These are phyloP conservation scores for Colletotrichum orbiculare DNA, from an alignment of 2,329 filamentous ascomycete species.

Conservation along the genomic window DNA sequence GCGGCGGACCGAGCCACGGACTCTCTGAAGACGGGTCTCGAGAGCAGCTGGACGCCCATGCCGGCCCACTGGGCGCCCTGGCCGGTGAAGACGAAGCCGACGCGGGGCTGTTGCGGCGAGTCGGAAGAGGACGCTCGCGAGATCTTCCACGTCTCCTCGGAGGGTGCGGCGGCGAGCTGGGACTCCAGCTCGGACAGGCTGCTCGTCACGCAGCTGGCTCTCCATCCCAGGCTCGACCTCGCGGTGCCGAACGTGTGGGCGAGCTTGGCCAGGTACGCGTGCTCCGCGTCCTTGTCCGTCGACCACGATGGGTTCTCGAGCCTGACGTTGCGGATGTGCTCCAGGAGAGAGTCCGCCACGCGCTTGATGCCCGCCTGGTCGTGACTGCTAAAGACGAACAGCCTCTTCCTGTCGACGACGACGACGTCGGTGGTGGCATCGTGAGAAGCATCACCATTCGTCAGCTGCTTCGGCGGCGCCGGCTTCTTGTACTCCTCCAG, in stretches of 20 bases:
- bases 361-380: constrained; percentile 21
- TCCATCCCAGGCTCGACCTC: constrained; percentile 12
- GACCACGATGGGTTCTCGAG: no score
- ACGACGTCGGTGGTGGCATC: no score
- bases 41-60: background rate
- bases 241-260: constrained; percentile 3
- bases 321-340: no score
- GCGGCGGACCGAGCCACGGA: constrained; percentile 22
- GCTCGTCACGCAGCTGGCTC: constrained; percentile 6
- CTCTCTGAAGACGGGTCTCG: constrained; percentile 9
- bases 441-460: no score
- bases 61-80: background rate
- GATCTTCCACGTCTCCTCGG: background rate
- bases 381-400: constrained; percentile 22
- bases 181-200: background rate
- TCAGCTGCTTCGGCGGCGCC: background rate
- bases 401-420: constrained; percentile 3
- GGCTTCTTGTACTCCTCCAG: constrained; percentile 12
- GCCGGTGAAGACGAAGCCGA: constrained; percentile 5
- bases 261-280: constrained; percentile 11
- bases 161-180: background rate
- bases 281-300: no score
- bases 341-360: no score
- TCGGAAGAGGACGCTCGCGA: no score
- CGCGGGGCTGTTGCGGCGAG: background rate